Conservation (phyloP, 2,329 filamentous ascomycete species). For the Fusarium multiceps region DNA sequence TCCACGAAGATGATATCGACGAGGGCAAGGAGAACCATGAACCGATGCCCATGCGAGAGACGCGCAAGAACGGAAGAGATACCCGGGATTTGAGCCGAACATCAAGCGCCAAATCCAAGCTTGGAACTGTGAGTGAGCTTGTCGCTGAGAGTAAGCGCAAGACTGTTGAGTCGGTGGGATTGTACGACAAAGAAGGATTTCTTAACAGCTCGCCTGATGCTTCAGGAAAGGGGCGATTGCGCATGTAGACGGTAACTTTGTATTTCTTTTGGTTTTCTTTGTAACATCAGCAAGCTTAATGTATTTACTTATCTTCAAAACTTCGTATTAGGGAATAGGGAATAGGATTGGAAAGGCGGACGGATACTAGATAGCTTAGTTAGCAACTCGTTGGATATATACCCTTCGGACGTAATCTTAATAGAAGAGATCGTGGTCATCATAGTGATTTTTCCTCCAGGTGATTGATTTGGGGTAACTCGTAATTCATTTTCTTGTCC, state of each 20-base stretch:
- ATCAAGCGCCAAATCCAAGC: constrained; percentile 30
- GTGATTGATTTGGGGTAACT: not conserved
- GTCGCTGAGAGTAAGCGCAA: constrained; percentile 38
- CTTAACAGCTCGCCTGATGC: constrained; percentile 56
- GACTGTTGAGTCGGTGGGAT: constrained; percentile 55
- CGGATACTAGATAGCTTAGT: constrained; percentile 23
- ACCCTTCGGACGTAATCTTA: constrained; percentile 43
- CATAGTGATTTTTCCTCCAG: not conserved
- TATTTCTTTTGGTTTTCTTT: constrained; percentile 20
- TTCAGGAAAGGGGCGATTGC: constrained; percentile 48
- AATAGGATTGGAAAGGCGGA: not conserved
- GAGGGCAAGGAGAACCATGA: constrained; percentile 48
- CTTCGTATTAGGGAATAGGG: not conserved
- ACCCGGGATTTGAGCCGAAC: constrained; percentile 32
- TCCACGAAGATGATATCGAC: constrained; percentile 36
- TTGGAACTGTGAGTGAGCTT: constrained; percentile 46
- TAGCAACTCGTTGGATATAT: constrained; percentile 39
- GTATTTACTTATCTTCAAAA: constrained; percentile 18
- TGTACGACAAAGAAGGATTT: constrained; percentile 61
- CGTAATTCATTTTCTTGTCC: constrained; percentile 8
- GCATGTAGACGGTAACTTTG: constrained; percentile 43
- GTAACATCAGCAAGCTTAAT: constrained; percentile 17
- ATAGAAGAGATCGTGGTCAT: constrained; percentile 28
- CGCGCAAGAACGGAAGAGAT: constrained; percentile 36
- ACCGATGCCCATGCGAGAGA: constrained; percentile 25